Base-by-base conservation (phyloP, 164 flowering plant genomes). In the Houttuynia cordata region DNA sequence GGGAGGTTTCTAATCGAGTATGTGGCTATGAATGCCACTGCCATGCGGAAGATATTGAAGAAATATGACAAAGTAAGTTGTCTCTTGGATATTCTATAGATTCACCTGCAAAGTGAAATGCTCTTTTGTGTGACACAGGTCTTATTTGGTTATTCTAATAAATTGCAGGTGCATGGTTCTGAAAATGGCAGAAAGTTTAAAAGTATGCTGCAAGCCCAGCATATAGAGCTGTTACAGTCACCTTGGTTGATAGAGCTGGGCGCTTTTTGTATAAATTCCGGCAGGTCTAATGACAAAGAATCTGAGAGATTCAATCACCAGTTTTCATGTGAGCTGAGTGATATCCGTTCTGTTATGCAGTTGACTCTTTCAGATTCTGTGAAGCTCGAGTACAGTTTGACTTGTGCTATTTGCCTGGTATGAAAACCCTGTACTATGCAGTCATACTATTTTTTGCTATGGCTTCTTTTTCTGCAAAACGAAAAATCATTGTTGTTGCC, bases 201-300 rank as follows among this genome's bases (percentile, higher is more conserved):
- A 69, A 76, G 80, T 8, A 85, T 72, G 68, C 58, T 87, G 82
- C 75, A 66, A 52, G 76, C 87, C n/a, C 78, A 83, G 64, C 95
- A 75, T 65, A 75, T 85, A 25, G 95, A 91, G 71, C 83, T 83
- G 63, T 74, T 91, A 70, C 94, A 88, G 57, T 87, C 91, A 52
- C 95, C 98, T 37, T 91, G 98, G 98, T 77, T 91, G 0, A 81
- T 86, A 52, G 98, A 91, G 70, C 67, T 91, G 57, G 92, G 91
- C 56, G 92, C 96, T 59, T 85, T 88, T 59, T 81, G 70, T 66
- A 65, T 88, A 56, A 91, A 91, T 68, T 73, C 67, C 56, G 70
- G 64, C 51, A 76, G 74, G 25, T 59, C 64, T 14, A 71, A 73
- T 65, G 71, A 60, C 25, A 81, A 67, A 59, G 69, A 64, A 9